phyloP scores from a whole-genome alignment of 2,329 filamentous ascomycete species.

The Colletotrichum destructivum region DNA sequence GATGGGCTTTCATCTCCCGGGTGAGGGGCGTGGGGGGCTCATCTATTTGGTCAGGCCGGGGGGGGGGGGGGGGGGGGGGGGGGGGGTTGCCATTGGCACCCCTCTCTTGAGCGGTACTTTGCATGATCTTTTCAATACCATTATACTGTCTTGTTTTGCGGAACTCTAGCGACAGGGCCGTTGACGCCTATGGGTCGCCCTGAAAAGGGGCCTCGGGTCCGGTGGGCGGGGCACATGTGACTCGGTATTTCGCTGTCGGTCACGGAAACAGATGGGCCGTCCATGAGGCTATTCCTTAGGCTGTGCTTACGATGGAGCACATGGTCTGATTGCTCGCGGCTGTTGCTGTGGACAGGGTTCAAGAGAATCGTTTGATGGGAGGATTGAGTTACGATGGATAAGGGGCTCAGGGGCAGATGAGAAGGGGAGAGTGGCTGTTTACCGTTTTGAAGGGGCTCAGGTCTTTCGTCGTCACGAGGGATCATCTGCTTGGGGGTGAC shows the following conservation, averaged over 20 bases:
- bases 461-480: background rate
- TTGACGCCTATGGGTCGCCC: background rate
- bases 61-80: background rate
- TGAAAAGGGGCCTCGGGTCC: background rate
- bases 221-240: background rate
- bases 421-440: background rate
- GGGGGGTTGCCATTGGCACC: background rate
- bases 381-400: background rate
- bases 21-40: background rate
- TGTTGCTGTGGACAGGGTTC: background rate
- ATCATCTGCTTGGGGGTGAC: background rate
- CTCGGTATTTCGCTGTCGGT: background rate
- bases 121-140: background rate
- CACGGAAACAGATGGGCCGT: background rate
- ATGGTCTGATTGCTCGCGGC: background rate
- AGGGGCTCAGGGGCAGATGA: constrained; percentile 10
- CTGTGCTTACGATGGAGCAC: background rate
- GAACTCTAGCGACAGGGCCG: too few relatives aligned
- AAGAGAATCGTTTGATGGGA: background rate
- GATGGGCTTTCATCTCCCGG: background rate
- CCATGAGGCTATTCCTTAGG: background rate
- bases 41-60: background rate
- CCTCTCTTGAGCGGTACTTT: background rate
- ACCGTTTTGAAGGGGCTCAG: background rate
- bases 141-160: background rate